phyloP scores from a whole-genome alignment of 2,329 filamentous ascomycete species.

The Fusarium albidum region DNA sequence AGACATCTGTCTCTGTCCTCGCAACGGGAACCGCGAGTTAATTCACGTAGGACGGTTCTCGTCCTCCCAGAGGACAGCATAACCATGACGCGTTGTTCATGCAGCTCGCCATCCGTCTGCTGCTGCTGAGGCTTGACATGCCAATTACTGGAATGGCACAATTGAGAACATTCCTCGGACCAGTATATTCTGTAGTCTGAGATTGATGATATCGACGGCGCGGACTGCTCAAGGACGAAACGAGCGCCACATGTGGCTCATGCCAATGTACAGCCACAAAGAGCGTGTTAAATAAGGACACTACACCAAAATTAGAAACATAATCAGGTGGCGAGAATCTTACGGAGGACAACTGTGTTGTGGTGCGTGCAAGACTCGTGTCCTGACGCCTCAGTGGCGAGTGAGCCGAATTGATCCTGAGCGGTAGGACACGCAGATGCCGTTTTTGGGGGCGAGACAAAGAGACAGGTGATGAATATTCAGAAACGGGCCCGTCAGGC shows the following conservation, averaged over 20 bases:
- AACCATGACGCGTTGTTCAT: background rate
- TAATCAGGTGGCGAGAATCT: conserved; percentile 21
- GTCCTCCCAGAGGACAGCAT: background rate
- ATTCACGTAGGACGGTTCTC: background rate
- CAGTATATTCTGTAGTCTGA: no score
- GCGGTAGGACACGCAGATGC: conserved; percentile 11
- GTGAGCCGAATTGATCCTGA: conserved; percentile 1
- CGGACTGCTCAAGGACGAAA: no score
- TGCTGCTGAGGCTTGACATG: no score
- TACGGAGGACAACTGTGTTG: background rate
- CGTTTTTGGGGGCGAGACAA: conserved; percentile 12
- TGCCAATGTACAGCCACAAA: no score
- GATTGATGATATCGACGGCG: no score
- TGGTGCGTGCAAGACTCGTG: conserved; percentile 16
- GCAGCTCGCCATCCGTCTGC: background rate
- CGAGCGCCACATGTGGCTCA: no score
- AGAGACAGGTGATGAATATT: conserved; percentile 36
- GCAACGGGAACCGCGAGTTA: conserved; percentile 15
- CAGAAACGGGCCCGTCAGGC: conserved; percentile 18
- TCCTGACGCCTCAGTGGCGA: conserved; percentile 25
- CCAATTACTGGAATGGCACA: no score
- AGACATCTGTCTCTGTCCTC: conserved; percentile 9
- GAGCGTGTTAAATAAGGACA: no score
- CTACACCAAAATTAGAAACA: conserved; percentile 11
- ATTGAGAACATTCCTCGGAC: no score